Conservation (phyloP, 495 filamentous ascomycete genomes). For the Podospora pseudocomata region DNA sequence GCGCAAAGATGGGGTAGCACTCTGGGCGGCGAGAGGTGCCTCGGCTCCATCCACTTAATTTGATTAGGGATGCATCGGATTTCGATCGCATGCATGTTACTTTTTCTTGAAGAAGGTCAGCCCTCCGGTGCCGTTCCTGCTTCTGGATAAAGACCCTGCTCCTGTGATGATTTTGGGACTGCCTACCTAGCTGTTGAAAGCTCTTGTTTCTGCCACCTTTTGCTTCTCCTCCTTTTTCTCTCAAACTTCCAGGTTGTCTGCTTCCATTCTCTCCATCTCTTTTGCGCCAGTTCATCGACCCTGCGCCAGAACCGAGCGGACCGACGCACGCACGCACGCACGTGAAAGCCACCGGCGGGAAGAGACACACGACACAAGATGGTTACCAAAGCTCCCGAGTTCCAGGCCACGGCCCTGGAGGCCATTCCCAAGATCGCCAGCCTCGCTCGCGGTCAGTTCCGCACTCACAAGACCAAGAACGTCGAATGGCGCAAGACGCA, state of each 20-base stretch:
- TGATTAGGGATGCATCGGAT: not conserved
- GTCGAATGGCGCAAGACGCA: conserved; percentile 78
- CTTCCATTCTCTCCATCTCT: not conserved
- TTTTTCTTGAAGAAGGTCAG: not conserved
- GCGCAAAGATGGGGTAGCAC: not conserved
- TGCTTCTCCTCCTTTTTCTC: not conserved
- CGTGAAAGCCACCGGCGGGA: not conserved
- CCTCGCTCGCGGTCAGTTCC: conserved; percentile 60
- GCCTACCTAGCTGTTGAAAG: not conserved
- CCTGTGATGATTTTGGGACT: not conserved
- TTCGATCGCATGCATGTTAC: not conserved
- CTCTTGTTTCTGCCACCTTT: not conserved
- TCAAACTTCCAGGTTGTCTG: no score
- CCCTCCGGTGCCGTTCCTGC: not conserved
- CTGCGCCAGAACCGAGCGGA: not conserved
- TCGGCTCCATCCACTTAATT: conserved; percentile 1
- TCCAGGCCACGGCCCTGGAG: conserved; percentile 64
- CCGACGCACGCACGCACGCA: not conserved
- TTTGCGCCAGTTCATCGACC: not conserved
- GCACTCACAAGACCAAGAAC: conserved; percentile 73
- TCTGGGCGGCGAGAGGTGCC: not conserved
- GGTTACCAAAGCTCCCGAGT: conserved; percentile 47
- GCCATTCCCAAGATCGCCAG: conserved; percentile 58
- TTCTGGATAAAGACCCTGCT: not conserved
- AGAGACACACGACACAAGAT: conserved; percentile 21